A percentile compares a stretch with the other conserved stretches of the same genome.
Conservation (phyloP, 257 asterid genomes). For the Solanum bulbocastanum region DNA sequence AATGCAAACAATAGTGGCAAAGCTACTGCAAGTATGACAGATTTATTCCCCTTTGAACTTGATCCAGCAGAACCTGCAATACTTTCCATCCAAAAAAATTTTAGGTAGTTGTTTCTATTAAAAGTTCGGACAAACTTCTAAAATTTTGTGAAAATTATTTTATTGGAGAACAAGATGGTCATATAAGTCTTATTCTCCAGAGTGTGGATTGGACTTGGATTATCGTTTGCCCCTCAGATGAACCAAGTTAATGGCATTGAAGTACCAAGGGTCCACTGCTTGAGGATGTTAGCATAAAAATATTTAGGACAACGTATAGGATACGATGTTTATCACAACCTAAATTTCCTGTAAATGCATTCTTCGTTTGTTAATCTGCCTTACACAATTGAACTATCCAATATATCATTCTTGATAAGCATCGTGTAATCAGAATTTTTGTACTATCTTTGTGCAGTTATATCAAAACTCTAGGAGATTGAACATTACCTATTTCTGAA, state of each 20-base stretch:
- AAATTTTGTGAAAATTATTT: neutral
- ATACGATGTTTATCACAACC: too few species aligned
- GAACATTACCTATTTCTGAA: slow-evolving; percentile 16
- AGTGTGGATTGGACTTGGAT: too few species aligned
- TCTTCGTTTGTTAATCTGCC: neutral
- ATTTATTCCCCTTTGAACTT: neutral
- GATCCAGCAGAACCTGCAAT: neutral
- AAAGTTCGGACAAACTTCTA: neutral
- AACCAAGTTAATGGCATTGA: too few species aligned
- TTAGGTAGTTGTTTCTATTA: neutral
- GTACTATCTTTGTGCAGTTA: too few species aligned
- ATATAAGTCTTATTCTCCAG: neutral
- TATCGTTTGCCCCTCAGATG: too few species aligned
- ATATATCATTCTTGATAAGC: neutral
- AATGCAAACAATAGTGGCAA: neutral
- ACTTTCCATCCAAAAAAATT: neutral
- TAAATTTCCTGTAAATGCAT: neutral
- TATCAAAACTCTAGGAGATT: too few species aligned
- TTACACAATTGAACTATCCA: neutral
- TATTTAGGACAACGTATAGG: too few species aligned
- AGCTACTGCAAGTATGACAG: neutral
- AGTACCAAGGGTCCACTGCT: neutral
- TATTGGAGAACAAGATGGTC: neutral
- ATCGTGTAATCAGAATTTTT: neutral
- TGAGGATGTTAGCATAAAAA: neutral